These are phyloP conservation scores for Neofusicoccum umdonicola DNA, from an alignment of 2,329 filamentous ascomycete species.

Conservation along the genomic window DNA sequence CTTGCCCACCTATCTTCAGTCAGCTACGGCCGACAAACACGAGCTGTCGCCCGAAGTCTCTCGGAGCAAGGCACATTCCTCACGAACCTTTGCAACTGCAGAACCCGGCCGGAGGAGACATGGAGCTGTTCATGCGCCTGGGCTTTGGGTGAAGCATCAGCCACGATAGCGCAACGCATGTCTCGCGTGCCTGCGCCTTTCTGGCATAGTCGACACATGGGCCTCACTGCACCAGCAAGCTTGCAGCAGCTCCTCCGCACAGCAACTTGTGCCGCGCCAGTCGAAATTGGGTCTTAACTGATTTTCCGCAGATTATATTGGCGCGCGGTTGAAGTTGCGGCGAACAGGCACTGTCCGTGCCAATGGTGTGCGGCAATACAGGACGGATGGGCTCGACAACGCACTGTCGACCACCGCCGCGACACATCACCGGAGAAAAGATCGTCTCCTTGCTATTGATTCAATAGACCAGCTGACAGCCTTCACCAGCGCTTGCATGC, in stretches of 20 bases:
- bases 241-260: constrained; percentile 5
- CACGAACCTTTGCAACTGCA: not conserved
- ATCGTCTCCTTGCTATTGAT: not conserved
- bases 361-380: not conserved
- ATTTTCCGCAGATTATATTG: not conserved
- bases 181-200: constrained; percentile 3
- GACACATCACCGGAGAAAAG: not conserved
- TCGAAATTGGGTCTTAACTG: not conserved
- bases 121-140: not conserved
- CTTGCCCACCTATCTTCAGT: not conserved
- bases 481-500: not conserved
- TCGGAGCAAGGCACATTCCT: not conserved
- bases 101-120: not conserved
- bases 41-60: not conserved
- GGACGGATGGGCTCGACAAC: not conserved
- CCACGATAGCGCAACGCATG: constrained; percentile 1
- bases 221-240: not conserved
- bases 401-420: not conserved
- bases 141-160: not conserved
- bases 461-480: not conserved
- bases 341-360: not conserved
- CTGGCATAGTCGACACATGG: not conserved
- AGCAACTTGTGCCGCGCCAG: not conserved
- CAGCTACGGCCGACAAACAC: constrained; percentile 5
- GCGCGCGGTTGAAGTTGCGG: not conserved